Percentiles rank a stretch among this genome's conserved stretches.
Conservation (phyloP, 805 yeast genomes). For the Torulaspora delbrueckii region DNA sequence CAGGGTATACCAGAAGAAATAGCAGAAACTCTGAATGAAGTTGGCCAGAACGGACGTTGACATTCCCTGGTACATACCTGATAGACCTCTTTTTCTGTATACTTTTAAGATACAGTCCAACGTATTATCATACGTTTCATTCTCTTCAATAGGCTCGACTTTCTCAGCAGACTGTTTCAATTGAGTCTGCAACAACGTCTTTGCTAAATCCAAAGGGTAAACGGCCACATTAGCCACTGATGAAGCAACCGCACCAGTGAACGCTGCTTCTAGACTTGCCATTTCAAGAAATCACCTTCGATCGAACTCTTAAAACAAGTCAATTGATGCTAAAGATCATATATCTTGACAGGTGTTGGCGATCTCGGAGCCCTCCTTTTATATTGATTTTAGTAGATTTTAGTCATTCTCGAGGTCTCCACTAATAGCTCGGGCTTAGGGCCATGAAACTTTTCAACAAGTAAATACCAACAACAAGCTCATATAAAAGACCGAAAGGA, state of each 20-base stretch:
- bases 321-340: neutral
- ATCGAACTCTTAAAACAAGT: neutral
- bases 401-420: neutral
- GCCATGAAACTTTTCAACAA: neutral
- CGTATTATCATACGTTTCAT: constrained; percentile 46
- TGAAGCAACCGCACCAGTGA: constrained; percentile 79
- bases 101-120: constrained; percentile 60
- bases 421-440: neutral
- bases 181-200: constrained; percentile 74
- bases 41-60: constrained; percentile 62
- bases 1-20: constrained; percentile 82
- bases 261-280: constrained; percentile 64
- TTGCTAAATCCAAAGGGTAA: constrained; percentile 75
- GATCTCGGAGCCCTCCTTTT: neutral
- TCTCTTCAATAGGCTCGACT: neutral
- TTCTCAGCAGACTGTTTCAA: constrained; percentile 18
- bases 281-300: constrained; percentile 22
- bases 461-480: neutral
- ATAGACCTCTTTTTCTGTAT: constrained; percentile 51
- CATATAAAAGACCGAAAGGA: neutral
- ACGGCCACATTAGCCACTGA: constrained; percentile 72
- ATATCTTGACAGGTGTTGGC: neutral
- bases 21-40: constrained; percentile 74
- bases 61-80: constrained; percentile 71
- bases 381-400: neutral